Percentiles rank a stretch among this genome's conserved stretches.
Evolutionary conservation across 2,329 filamentous ascomycete species (phyloP).

Genomic region (Nemania abortiva): DNA sequence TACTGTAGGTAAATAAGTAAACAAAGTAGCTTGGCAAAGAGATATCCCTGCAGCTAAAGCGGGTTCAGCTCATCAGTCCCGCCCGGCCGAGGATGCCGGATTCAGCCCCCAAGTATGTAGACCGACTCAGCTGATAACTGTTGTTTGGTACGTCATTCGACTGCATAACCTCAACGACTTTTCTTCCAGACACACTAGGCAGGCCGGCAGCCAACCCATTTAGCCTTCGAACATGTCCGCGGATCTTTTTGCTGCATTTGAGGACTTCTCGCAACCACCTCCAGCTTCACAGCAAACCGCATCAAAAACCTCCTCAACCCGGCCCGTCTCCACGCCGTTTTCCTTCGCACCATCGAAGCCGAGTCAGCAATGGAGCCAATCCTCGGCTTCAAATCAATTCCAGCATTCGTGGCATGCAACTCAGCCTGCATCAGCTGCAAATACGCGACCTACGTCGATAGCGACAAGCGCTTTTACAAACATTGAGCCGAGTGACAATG

Average conservation of each 20-base stretch:
- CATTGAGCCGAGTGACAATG: slow-evolving; percentile 42
- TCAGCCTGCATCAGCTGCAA: slow-evolving; percentile 42
- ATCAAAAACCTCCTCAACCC: slow-evolving; percentile 26
- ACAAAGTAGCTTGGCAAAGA: slow-evolving; percentile 2
- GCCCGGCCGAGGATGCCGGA: not conserved
- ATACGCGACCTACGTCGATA: slow-evolving; percentile 31
- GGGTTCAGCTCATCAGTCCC: not conserved
- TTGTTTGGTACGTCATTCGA: slow-evolving; percentile 12
- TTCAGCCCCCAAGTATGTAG: slow-evolving; percentile 14
- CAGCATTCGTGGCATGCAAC: slow-evolving; percentile 45
- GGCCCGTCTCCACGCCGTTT: slow-evolving; percentile 36
- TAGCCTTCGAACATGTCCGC: slow-evolving; percentile 65
- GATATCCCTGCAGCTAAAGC: not conserved
- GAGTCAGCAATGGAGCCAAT: slow-evolving; percentile 49
- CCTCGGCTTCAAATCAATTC: slow-evolving; percentile 27
- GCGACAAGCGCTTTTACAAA: slow-evolving; percentile 24
- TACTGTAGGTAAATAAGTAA: not conserved
- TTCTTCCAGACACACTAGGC: not conserved
- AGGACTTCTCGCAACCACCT: slow-evolving; percentile 56
- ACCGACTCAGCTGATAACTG: not conserved
- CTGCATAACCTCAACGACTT: not conserved
- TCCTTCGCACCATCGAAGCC: slow-evolving; percentile 37
- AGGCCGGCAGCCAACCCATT: not conserved
- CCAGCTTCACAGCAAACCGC: slow-evolving; percentile 39
- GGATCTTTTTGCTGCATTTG: slow-evolving; percentile 74